These are phyloP conservation scores for Salix purpurea DNA, from an alignment of 345 rosid genomes.

Conservation along the genomic window DNA sequence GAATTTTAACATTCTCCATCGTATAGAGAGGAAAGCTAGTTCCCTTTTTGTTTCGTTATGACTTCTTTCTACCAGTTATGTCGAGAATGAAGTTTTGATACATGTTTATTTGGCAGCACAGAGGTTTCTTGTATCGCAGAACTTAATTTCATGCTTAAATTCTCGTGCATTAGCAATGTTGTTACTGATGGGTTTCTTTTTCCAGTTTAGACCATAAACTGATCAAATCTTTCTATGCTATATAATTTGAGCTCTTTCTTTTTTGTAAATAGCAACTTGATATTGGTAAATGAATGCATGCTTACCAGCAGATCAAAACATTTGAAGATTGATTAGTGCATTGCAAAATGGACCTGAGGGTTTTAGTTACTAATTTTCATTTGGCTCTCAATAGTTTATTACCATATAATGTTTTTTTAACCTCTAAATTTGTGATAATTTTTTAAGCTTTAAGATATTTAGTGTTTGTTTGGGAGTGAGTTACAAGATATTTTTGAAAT, in stretches of 20 bases:
- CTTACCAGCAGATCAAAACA: no score
- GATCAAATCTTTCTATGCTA: neutral
- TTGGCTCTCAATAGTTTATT: no score
- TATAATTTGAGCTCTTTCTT: neutral
- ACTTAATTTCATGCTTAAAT: neutral
- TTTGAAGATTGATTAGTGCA: no score
- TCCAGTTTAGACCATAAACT: neutral
- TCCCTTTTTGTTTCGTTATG: neutral
- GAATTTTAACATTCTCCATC: neutral
- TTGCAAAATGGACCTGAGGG: no score
- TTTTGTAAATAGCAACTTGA: no score
- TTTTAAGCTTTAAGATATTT: no score
- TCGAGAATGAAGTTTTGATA: neutral
- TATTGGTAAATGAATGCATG: no score
- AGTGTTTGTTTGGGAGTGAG: no score
- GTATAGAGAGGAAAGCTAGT: neutral
- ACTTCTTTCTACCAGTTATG: neutral
- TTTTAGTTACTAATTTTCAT: no score
- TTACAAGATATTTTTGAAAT: no score
- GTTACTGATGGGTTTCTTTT: neutral
- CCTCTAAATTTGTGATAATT: no score
- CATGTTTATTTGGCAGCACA: neutral
- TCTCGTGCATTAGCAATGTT: neutral
- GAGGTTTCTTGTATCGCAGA: neutral
- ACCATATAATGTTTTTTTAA: no score